phyloP scores from a whole-genome alignment of 2,329 filamentous ascomycete species.

The Colletotrichum sp. region DNA sequence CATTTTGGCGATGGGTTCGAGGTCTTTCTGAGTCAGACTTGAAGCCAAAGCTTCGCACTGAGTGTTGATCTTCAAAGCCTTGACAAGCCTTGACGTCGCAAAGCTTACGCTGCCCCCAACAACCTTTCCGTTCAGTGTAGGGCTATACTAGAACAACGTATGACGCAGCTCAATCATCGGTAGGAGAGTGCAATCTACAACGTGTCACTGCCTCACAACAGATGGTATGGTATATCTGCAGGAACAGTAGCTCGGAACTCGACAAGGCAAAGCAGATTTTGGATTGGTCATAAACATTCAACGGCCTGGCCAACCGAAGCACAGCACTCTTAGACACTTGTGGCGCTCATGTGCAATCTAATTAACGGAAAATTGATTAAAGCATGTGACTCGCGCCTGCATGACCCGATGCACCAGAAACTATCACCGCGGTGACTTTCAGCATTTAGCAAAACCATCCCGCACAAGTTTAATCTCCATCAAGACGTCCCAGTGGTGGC shows the following conservation, averaged over 20 bases:
- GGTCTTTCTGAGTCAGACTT: too few relatives aligned
- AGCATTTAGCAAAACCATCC: background rate
- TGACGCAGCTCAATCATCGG: background rate
- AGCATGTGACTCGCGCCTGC: background rate
- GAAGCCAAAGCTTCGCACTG: accelerated
- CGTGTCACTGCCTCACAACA: background rate
- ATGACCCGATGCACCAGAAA: background rate
- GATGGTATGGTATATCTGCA: background rate
- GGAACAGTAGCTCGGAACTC: background rate
- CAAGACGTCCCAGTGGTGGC: background rate
- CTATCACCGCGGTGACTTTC: background rate
- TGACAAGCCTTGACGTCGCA: background rate
- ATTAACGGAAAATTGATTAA: background rate
- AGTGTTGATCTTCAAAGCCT: background rate
- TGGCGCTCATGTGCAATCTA: background rate
- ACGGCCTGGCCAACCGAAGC: background rate
- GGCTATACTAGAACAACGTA: background rate
- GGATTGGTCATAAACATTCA: background rate
- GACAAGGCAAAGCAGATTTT: background rate
- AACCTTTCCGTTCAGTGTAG: accelerated
- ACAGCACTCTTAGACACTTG: accelerated
- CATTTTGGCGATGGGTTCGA: too few relatives aligned
- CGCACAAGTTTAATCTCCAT: background rate
- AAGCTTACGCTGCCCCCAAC: background rate
- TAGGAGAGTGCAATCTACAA: background rate